Percentiles rank a stretch among this genome's conserved stretches.
Evolutionary conservation across 1,284 basidiomycete genomes (phyloP).

Genomic region (Neolentinus lepideus): DNA sequence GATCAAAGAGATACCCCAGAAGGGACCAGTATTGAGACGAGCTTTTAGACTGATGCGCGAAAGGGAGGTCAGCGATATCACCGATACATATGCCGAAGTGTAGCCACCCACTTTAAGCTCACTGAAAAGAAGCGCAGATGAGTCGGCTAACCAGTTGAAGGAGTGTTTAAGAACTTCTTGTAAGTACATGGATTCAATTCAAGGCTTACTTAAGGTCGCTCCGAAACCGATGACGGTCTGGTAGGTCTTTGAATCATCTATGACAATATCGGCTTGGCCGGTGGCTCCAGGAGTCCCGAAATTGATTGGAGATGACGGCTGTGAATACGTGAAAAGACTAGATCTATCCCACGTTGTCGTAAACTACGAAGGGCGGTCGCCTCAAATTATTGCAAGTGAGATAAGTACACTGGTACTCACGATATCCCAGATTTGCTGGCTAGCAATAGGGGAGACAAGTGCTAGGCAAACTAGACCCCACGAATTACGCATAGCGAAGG

Average conservation of each 20-base stretch:
- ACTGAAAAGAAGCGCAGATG: slow-evolving; percentile 37
- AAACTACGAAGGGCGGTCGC: slow-evolving; percentile 17
- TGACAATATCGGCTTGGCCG: slow-evolving; percentile 35
- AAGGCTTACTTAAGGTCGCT: slow-evolving; percentile 31
- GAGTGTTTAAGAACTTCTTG: not conserved
- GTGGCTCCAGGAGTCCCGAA: slow-evolving; percentile 31
- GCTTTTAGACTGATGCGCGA: slow-evolving; percentile 34
- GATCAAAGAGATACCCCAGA: slow-evolving; percentile 37
- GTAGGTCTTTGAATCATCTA: slow-evolving; percentile 30
- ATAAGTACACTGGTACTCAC: slow-evolving; percentile 13
- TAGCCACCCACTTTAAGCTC: slow-evolving; percentile 32
- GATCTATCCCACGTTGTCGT: slow-evolving; percentile 29
- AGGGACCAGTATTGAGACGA: slow-evolving; percentile 35
- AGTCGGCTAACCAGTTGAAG: slow-evolving; percentile 31
- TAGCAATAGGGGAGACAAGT: not conserved
- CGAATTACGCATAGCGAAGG: not conserved
- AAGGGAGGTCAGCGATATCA: slow-evolving; percentile 39
- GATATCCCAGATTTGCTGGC: slow-evolving; percentile 29
- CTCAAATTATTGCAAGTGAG: not conserved
- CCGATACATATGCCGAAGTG: not conserved
- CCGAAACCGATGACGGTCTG: slow-evolving; percentile 44
- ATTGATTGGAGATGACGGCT: slow-evolving; percentile 24
- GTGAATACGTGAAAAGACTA: slow-evolving; percentile 26
- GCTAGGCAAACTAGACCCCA: not conserved
- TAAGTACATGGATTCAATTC: not conserved